phyloP scores from a whole-genome alignment of 208 protist genomes.

The Crithidia bombi region DNA sequence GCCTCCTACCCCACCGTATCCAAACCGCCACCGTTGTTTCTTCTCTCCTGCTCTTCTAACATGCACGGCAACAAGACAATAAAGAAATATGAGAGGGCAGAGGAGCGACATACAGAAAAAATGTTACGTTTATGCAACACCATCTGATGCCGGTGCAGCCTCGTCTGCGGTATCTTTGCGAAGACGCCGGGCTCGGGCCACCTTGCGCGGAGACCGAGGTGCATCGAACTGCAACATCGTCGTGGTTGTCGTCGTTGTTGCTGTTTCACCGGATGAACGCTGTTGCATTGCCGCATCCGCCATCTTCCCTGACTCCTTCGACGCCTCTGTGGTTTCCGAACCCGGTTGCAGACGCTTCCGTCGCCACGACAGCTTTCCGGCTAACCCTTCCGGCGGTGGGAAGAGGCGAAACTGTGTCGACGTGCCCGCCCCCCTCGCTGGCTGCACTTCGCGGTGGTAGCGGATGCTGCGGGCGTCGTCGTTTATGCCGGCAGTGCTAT shows the following conservation, averaged over 20 bases:
- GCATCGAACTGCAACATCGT: slow-evolving; percentile 37
- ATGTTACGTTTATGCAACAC: neutral
- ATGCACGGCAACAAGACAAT: no score
- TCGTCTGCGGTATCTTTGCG: neutral
- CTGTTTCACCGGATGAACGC: neutral
- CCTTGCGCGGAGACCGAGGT: slow-evolving; percentile 57
- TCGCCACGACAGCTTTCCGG: neutral
- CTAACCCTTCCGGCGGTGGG: slow-evolving; percentile 6
- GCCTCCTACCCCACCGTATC: no score
- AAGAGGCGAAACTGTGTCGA: slow-evolving; percentile 23
- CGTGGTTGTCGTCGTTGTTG: neutral
- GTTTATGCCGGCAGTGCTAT: neutral
- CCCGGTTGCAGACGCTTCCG: neutral
- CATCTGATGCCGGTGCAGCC: neutral
- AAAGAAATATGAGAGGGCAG: no score
- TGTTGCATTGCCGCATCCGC: no score
- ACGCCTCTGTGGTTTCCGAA: no score
- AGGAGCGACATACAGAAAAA: no score
- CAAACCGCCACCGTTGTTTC: no score
- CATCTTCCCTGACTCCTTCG: neutral
- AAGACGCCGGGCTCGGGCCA: slow-evolving; percentile 45
- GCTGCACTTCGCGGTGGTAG: slow-evolving; percentile 5
- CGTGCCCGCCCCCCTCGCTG: neutral
- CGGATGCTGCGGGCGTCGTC: neutral
- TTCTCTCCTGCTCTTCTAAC: no score